Conservation (phyloP, 495 filamentous ascomycete species). For the Penicillium manginii region DNA sequence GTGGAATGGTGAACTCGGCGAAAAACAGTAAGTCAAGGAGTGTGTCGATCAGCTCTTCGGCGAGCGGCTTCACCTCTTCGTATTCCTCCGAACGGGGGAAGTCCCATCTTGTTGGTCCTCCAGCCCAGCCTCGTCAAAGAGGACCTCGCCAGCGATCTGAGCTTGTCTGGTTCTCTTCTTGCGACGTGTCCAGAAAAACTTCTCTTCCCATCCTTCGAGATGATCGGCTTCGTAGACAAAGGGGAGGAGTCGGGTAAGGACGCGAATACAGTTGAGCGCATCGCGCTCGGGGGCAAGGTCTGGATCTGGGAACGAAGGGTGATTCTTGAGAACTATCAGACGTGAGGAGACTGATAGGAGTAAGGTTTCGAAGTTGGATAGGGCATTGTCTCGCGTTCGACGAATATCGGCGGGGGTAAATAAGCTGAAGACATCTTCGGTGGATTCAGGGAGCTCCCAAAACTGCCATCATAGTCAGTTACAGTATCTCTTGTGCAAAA, state of each 20-base stretch:
- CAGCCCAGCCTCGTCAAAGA: slow-evolving; percentile 77
- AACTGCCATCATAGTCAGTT: slow-evolving; percentile 60
- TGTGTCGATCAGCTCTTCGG: slow-evolving; percentile 91
- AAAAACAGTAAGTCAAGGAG: slow-evolving; percentile 91
- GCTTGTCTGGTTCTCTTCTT: slow-evolving; percentile 60
- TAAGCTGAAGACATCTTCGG: slow-evolving; percentile 95
- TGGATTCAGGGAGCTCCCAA: slow-evolving; percentile 95
- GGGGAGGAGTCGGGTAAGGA: slow-evolving; percentile 88
- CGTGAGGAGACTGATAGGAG: slow-evolving; percentile 80
- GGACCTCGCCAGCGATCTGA: slow-evolving; percentile 67
- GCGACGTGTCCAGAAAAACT: slow-evolving; percentile 87
- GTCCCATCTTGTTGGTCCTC: slow-evolving; percentile 51
- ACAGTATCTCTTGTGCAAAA: neutral
- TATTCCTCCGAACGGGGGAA: slow-evolving; percentile 61
- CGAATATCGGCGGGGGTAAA: slow-evolving; percentile 94
- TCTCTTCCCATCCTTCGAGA: slow-evolving; percentile 84
- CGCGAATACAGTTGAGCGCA: slow-evolving; percentile 90
- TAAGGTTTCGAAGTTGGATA: slow-evolving; percentile 91
- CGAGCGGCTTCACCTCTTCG: slow-evolving; percentile 84
- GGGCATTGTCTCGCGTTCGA: slow-evolving; percentile 80
- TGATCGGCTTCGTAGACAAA: slow-evolving; percentile 92
- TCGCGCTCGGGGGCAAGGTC: slow-evolving; percentile 89
- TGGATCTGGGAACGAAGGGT: slow-evolving; percentile 86
- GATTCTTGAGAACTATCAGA: slow-evolving; percentile 78
- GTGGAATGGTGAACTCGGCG: slow-evolving; percentile 82